Percentiles rank a stretch among this genome's conserved stretches.
These are phyloP conservation scores for Mortierella claussenii DNA, from an alignment of 192 early-diverging fungal genomes.

Conservation along the genomic window DNA sequence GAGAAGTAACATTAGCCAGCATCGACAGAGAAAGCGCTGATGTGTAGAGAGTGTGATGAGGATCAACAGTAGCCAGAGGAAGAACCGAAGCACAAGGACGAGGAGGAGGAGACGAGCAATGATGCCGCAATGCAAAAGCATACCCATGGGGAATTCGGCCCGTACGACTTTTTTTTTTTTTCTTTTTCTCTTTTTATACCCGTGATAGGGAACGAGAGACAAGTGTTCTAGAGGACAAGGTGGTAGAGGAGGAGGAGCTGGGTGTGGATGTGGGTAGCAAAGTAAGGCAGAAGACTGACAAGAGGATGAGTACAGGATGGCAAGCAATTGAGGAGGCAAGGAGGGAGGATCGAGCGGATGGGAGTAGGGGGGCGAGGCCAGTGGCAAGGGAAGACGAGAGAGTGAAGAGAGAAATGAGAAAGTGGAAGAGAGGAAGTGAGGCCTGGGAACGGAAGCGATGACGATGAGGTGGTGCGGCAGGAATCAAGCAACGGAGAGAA, in stretches of 20 bases:
- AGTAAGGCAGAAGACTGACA: too few species aligned
- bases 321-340: not conserved
- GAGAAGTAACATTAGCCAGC: not conserved
- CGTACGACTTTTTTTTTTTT: not conserved
- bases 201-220: too few species aligned
- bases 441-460: not conserved
- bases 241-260: too few species aligned
- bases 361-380: too few species aligned
- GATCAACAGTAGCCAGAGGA: not conserved
- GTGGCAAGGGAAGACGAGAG: not conserved
- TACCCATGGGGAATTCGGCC: conserved; percentile 16
- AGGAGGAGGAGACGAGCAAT: too few species aligned
- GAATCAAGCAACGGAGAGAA: not conserved
- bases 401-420: not conserved
- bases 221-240: too few species aligned
- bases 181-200: too few species aligned
- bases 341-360: not conserved
- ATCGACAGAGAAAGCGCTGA: too few species aligned
- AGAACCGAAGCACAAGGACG: not conserved
- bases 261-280: too few species aligned
- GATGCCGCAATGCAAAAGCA: too few species aligned
- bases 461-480: not conserved
- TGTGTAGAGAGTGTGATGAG: too few species aligned
- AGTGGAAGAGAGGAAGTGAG: not conserved
- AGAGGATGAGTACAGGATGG: too few species aligned